Evolutionary conservation across 1,139 yeast genomes (phyloP).

Genomic region (Suhomyces ambrosiae): DNA sequence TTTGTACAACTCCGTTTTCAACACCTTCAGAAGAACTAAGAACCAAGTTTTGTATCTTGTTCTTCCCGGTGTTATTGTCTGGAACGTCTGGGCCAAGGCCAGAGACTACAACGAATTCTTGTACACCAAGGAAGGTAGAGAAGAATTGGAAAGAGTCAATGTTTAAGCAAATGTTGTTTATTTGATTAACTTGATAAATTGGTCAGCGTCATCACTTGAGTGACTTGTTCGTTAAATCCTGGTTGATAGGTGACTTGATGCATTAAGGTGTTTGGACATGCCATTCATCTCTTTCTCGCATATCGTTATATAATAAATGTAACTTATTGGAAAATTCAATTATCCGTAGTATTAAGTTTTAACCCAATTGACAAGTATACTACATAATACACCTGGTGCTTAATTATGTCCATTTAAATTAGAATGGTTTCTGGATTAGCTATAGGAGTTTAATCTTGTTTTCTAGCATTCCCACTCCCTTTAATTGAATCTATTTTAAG

Average conservation of each 20-base stretch:
- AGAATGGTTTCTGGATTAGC: no score
- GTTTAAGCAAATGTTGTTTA: slow-evolving; percentile 48
- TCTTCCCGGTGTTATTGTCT: slow-evolving; percentile 77
- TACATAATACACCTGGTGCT: no score
- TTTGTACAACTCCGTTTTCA: slow-evolving; percentile 83
- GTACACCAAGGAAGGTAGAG: slow-evolving; percentile 98
- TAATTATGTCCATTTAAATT: no score
- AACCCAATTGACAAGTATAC: no score
- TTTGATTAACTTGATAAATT: no score
- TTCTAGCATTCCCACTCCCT: no score
- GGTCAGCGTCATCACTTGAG: neutral
- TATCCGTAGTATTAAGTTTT: no score
- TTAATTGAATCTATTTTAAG: no score
- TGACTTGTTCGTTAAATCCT: neutral
- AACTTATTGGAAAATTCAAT: no score
- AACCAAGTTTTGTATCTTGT: slow-evolving; percentile 78
- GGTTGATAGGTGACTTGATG: neutral
- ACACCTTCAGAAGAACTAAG: slow-evolving; percentile 92
- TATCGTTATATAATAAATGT: slow-evolving; percentile 1
- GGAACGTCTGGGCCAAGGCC: slow-evolving; percentile 86
- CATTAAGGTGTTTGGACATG: neutral
- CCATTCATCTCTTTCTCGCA: slow-evolving; percentile 1
- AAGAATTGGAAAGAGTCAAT: slow-evolving; percentile 81
- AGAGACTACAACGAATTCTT: slow-evolving; percentile 91
- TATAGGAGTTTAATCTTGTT: no score